Evolutionary conservation across 75 land plant species (phyloP).

Genomic region (Cryptomeria japonica): DNA sequence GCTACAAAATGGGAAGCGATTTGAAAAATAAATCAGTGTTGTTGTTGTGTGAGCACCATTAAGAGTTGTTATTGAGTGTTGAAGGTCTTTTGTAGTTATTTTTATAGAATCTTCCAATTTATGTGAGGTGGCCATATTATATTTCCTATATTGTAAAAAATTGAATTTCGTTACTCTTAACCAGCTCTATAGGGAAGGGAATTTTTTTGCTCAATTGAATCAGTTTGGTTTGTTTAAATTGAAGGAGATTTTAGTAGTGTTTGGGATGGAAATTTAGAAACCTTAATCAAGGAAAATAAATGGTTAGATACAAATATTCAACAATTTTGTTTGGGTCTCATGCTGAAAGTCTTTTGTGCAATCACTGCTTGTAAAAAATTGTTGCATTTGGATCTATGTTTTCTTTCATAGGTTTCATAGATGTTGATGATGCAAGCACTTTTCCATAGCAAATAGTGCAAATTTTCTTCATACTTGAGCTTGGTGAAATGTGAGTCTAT

Average conservation of each 20-base stretch:
- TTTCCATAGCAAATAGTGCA: constrained; percentile 21
- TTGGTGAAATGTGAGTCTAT: constrained; percentile 31
- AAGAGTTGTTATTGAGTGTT: too few relatives aligned
- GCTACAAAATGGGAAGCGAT: too few relatives aligned
- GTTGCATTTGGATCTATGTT: constrained; percentile 18
- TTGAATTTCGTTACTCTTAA: constrained; percentile 22
- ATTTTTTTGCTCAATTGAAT: constrained; percentile 25
- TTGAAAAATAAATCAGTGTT: too few relatives aligned
- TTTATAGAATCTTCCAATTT: constrained; percentile 23
- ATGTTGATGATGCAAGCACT: constrained; percentile 31
- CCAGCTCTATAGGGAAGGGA: constrained; percentile 24
- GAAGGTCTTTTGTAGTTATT: too few relatives aligned
- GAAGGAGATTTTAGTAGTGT: constrained; percentile 16
- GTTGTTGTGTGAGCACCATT: too few relatives aligned
- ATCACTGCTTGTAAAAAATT: constrained; percentile 25
- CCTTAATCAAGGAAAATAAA: constrained; percentile 17
- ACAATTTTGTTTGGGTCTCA: constrained; percentile 25
- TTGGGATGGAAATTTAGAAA: constrained; percentile 34
- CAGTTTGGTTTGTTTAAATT: neutral
- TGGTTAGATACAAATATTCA: constrained; percentile 23
- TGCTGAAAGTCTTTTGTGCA: constrained; percentile 25
- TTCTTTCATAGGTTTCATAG: constrained; percentile 35
- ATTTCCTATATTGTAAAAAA: constrained; percentile 20
- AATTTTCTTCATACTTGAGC: constrained; percentile 15
- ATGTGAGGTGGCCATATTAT: constrained; percentile 19